These are phyloP conservation scores for Paraconiothyrium sp. DNA, from an alignment of 2,329 filamentous ascomycete species.

Conservation along the genomic window DNA sequence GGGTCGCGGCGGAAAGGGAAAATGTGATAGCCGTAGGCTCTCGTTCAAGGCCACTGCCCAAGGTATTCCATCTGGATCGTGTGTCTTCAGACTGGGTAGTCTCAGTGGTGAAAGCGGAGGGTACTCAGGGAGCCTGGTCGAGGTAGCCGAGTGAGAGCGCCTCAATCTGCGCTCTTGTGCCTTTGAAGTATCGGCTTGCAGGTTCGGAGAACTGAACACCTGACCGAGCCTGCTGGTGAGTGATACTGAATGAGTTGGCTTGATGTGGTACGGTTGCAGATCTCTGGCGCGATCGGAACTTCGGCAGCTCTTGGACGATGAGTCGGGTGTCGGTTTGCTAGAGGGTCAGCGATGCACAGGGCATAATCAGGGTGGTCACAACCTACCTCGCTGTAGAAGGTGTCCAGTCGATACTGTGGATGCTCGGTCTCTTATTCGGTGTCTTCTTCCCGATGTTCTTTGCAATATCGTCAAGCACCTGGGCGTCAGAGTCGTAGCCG, in stretches of 20 bases:
- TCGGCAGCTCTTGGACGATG: conserved; percentile 29
- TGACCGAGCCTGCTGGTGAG: conserved; percentile 32
- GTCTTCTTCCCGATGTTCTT: conserved; percentile 41
- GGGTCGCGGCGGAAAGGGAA: conserved; percentile 30
- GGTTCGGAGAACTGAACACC: conserved; percentile 43
- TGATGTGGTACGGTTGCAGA: conserved; percentile 36
- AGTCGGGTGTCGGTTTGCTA: conserved; percentile 41
- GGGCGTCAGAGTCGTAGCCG: conserved; percentile 51
- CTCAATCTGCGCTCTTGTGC: conserved; percentile 32
- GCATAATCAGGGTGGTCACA: not conserved
- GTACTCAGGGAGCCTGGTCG: conserved; percentile 33
- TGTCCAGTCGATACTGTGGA: conserved; percentile 48
- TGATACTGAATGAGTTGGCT: conserved; percentile 24
- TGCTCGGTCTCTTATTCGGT: conserved; percentile 43
- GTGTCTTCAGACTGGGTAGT: conserved; percentile 39
- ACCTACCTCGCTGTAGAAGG: conserved; percentile 39
- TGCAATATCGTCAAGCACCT: conserved; percentile 44
- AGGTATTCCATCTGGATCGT: conserved; percentile 32
- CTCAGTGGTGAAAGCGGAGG: conserved; percentile 35
- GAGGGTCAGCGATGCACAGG: conserved; percentile 20
- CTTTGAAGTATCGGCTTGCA: conserved; percentile 28
- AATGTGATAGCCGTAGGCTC: conserved; percentile 43
- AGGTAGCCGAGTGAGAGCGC: conserved; percentile 44
- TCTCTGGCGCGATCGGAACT: conserved; percentile 21
- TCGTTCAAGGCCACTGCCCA: conserved; percentile 42